A percentile compares a stretch with the other conserved stretches of the same genome.
These are phyloP conservation scores for Heliosperma pusillum DNA, from an alignment of 148 eudicot genomes.

Conservation along the genomic window DNA sequence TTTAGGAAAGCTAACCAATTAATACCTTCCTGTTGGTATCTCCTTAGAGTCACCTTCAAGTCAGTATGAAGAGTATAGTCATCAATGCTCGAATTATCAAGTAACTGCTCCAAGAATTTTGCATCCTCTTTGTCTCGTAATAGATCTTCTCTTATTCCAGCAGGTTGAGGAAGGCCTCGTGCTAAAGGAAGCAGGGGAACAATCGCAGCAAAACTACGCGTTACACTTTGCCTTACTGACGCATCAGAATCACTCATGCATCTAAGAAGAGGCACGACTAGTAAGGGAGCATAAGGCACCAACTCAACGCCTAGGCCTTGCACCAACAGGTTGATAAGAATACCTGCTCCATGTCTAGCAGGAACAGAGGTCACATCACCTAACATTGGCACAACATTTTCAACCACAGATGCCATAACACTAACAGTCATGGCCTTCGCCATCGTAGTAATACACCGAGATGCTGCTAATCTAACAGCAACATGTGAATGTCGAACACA, in stretches of 20 bases:
- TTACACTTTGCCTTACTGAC: conserved; percentile 95
- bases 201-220: conserved; percentile 94
- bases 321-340: conserved; percentile 88
- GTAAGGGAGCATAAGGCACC: conserved; percentile 85
- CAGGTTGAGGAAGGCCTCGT: conserved; percentile 77
- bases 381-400: conserved; percentile 87
- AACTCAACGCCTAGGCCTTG: conserved; percentile 88
- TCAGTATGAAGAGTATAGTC: conserved; percentile 83
- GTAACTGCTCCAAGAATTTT: conserved; percentile 86
- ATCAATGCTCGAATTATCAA: conserved; percentile 94
- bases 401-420: conserved; percentile 83
- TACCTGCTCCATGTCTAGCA: conserved; percentile 98
- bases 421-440: conserved; percentile 76
- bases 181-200: conserved; percentile 99
- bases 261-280: conserved; percentile 95
- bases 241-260: conserved; percentile 97
- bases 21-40: conserved; percentile 99
- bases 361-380: conserved; percentile 75
- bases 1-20: conserved; percentile 97
- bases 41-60: conserved; percentile 74
- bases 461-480: conserved; percentile 93
- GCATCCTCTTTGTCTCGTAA: conserved; percentile 80
- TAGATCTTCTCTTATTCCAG: conserved; percentile 61
- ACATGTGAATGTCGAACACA: conserved; percentile 89
- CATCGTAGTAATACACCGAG: conserved; percentile 90